Base-by-base conservation (phyloP, 2,329 filamentous ascomycete species). In the Pseudogymnoascus sp. region DNA sequence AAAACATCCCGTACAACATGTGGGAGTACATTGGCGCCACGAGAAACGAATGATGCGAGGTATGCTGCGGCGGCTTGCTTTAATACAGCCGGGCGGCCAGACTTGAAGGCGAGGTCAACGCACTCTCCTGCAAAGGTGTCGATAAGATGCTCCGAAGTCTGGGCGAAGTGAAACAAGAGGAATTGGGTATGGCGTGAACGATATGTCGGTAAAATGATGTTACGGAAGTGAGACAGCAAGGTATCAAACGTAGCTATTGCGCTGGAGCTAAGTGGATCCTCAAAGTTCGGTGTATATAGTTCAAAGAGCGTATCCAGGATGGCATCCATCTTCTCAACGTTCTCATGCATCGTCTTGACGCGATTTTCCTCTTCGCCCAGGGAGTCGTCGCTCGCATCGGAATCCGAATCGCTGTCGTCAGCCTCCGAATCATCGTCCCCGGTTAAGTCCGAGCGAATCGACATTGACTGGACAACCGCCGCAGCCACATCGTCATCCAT, bases 161-260 rank as follows among this genome's bases (percentile, higher is more conserved):
- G 93, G 14, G 90, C 90, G 72, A 96, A 97, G 75, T 97, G 93
- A 76, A 99, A 99, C 60, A 97, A 82, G 58, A 99, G 84, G 69
- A 97, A 99, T 71, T 99, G 94, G 0, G 92, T 92, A 73, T 97
- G 93, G 35, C 94, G 87, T 23, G 92, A 96, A 68, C 91, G 90
- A 73, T 94, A 92, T 12, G 92, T 95, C 3, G 92, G 92, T 30
- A 99, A 82, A 64, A 99, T 91, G 70, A 92, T 91, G 72, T 85
- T 89, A 64, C 88, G 84, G 71, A 99, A 99, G 72, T 96, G 92
- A 58, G 87, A 84, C 28, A 97, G 81, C 39, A 99, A 81, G 62
- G 90, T 85, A 61, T 90, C 87, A 68, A 96, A 90, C 59, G 85
- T 85, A 62, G 87, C 85, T 66, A 89, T 84, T 42, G 90, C 87